Evolutionary conservation across 2,329 filamentous ascomycete genomes (phyloP).

Genomic region (Geosmithia putterillii): DNA sequence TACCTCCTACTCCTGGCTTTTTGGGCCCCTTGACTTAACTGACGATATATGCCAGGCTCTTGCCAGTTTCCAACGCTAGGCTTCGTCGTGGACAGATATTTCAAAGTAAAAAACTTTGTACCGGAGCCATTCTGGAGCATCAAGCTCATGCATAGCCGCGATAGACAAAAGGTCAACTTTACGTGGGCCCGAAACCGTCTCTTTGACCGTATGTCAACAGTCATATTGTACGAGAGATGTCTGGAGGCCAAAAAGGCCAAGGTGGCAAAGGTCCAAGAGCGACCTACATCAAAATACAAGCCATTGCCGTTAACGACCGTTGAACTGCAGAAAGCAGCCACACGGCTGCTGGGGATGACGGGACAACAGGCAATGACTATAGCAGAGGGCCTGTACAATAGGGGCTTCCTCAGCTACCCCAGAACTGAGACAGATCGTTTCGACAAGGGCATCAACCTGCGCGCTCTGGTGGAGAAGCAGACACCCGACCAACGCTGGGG

Average conservation of each 20-base stretch:
- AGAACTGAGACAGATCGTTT: conserved; percentile 96
- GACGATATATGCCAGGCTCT: conserved; percentile 41
- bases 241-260: conserved; percentile 63
- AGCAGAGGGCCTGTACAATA: conserved; percentile 82
- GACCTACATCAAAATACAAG: conserved; percentile 88
- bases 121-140: conserved; percentile 91
- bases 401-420: conserved; percentile 94
- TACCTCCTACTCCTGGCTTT: not conserved
- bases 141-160: conserved; percentile 66
- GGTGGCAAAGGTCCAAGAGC: conserved; percentile 77
- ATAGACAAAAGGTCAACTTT: conserved; percentile 72
- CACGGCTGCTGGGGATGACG: conserved; percentile 76
- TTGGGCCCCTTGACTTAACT: too few relatives aligned
- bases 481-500: conserved; percentile 68
- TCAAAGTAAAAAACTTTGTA: conserved; percentile 85
- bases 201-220: conserved; percentile 74
- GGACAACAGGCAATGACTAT: conserved; percentile 82
- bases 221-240: conserved; percentile 78
- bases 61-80: conserved; percentile 96
- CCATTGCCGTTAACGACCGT: conserved; percentile 90
- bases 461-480: conserved; percentile 72
- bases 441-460: conserved; percentile 77
- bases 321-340: conserved; percentile 92
- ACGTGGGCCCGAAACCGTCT: conserved; percentile 71
- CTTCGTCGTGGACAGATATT: conserved; percentile 93